Evolutionary conservation across 495 filamentous ascomycete species (phyloP).

Genomic region (Aspergillus egyptiacus): DNA sequence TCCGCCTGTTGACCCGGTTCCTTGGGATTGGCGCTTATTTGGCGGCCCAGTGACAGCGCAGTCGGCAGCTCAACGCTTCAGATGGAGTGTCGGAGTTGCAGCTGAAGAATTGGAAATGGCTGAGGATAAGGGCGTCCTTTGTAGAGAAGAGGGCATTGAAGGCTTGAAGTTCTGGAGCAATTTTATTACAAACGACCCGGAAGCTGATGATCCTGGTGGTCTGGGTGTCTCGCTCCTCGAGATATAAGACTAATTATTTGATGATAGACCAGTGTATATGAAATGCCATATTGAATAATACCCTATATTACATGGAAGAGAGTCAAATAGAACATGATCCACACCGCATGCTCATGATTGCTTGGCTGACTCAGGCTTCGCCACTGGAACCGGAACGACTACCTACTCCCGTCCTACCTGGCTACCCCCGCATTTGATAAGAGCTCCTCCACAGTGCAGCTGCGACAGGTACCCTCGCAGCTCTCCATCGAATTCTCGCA

Average conservation of each 20-base stretch:
- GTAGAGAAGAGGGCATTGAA: conserved; percentile 78
- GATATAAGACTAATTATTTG: conserved; percentile 9
- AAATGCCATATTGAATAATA: not conserved
- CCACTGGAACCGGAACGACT: too few relatives aligned
- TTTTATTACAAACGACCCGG: conserved; percentile 31
- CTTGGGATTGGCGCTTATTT: conserved; percentile 71
- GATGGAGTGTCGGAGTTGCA: conserved; percentile 98
- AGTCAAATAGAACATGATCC: too few relatives aligned
- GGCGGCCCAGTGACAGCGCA: conserved; percentile 84
- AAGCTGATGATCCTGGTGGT: not conserved
- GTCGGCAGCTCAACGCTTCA: conserved; percentile 83
- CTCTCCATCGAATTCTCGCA: too few relatives aligned
- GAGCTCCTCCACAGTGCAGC: too few relatives aligned
- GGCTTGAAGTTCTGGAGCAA: conserved; percentile 81
- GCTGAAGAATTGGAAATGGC: conserved; percentile 97
- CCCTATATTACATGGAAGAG: too few relatives aligned
- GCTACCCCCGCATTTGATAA: too few relatives aligned
- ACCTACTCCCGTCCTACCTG: too few relatives aligned
- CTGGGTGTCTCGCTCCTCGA: conserved; percentile 11
- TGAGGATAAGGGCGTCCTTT: conserved; percentile 75
- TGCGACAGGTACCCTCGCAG: too few relatives aligned
- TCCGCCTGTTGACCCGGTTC: conserved; percentile 55
- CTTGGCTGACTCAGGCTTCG: too few relatives aligned
- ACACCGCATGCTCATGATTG: too few relatives aligned
- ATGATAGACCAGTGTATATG: not conserved